phyloP scores from a whole-genome alignment of 192 early-diverging fungal species.

The Spinellus fusiger region DNA sequence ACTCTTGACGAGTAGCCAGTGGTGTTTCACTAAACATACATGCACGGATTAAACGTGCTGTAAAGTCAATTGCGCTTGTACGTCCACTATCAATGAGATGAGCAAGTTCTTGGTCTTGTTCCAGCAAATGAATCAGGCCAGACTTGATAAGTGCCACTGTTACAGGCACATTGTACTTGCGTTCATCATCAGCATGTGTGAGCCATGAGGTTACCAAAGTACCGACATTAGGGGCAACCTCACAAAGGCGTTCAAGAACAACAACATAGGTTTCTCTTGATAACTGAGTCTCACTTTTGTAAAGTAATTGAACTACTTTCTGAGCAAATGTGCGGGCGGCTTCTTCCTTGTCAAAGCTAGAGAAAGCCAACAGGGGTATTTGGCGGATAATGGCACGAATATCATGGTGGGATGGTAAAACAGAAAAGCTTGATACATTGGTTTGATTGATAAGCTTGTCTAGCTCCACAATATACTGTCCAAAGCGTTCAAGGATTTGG shows the following conservation, averaged over 20 bases:
- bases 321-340: conserved; percentile 83
- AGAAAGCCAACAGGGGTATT: conserved; percentile 65
- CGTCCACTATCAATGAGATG: conserved; percentile 77
- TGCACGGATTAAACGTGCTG: conserved; percentile 66
- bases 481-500: conserved; percentile 56
- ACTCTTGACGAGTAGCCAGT: conserved; percentile 45
- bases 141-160: conserved; percentile 78
- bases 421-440: conserved; percentile 47
- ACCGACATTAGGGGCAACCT: conserved; percentile 69
- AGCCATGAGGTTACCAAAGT: conserved; percentile 91
- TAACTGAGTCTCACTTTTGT: conserved; percentile 67
- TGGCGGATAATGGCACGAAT: conserved; percentile 67
- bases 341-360: conserved; percentile 71
- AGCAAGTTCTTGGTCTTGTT: conserved; percentile 88
- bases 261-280: conserved; percentile 78
- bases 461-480: conserved; percentile 65
- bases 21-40: conserved; percentile 57
- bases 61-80: conserved; percentile 67
- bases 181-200: conserved; percentile 90
- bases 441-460: conserved; percentile 64
- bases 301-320: conserved; percentile 82
- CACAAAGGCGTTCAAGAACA: conserved; percentile 80
- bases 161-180: conserved; percentile 85
- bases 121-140: conserved; percentile 65
- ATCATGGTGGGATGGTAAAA: conserved; percentile 75